These are phyloP conservation scores for Fusarium denticulatum DNA, from an alignment of 2,329 filamentous ascomycete species.

Conservation along the genomic window DNA sequence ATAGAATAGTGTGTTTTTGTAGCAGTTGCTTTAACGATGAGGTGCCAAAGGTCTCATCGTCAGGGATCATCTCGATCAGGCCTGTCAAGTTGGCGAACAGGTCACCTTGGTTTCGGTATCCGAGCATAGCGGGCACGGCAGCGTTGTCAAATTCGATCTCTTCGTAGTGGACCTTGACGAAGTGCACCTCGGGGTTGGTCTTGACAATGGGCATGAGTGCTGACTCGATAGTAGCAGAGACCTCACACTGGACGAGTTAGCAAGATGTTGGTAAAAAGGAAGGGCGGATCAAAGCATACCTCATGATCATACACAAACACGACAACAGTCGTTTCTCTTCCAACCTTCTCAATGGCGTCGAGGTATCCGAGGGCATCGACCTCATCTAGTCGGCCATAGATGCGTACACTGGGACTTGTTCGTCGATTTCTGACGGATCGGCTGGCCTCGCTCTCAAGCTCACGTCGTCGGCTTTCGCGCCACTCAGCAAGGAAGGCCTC, in stretches of 20 bases:
- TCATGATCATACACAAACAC: conserved; percentile 92
- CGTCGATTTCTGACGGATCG: conserved; percentile 69
- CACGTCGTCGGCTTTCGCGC: conserved; percentile 81
- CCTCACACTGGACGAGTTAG: conserved; percentile 70
- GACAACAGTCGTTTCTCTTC: conserved; percentile 82
- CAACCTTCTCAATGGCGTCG: conserved; percentile 94
- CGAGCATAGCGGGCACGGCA: conserved; percentile 86
- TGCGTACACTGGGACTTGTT: conserved; percentile 78
- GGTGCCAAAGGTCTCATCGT: conserved; percentile 68
- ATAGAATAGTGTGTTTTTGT: conserved; percentile 63
- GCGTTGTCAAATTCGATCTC: conserved; percentile 95
- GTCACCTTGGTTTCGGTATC: conserved; percentile 87
- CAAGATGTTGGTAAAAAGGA: not conserved
- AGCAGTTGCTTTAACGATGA: conserved; percentile 64
- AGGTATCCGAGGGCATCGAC: conserved; percentile 93
- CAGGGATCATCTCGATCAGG: conserved; percentile 85
- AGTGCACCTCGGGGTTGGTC: conserved; percentile 77
- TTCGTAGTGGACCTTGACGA: conserved; percentile 89
- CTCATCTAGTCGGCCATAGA: conserved; percentile 81
- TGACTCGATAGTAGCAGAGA: conserved; percentile 81
- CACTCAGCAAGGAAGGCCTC: conserved; percentile 85
- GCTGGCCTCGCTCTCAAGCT: conserved; percentile 74
- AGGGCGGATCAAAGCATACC: conserved; percentile 62
- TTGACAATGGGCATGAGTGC: conserved; percentile 80
- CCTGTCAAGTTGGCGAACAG: conserved; percentile 91